Evolutionary conservation across 495 filamentous ascomycete genomes (phyloP).

Genomic region (Gamarada debralockiae): DNA sequence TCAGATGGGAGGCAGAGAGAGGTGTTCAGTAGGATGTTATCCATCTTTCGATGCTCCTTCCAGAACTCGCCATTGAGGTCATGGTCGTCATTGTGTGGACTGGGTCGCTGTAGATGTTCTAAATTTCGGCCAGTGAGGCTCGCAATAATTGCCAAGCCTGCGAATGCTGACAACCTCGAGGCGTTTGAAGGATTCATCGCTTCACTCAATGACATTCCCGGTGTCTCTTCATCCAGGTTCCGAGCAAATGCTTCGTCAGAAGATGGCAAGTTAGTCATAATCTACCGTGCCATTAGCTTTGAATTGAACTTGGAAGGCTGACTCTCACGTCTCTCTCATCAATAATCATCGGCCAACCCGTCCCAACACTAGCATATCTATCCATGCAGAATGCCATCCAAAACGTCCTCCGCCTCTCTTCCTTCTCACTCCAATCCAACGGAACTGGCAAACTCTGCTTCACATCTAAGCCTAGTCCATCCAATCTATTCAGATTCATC

Average conservation of each 20-base stretch:
- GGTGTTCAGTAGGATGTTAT: constrained; percentile 80
- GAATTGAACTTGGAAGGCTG: constrained; percentile 55
- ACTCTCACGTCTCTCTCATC: constrained; percentile 75
- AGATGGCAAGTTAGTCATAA: constrained; percentile 79
- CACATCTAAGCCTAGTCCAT: constrained; percentile 73
- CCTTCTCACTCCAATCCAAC: constrained; percentile 84
- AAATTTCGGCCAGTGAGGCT: constrained; percentile 87
- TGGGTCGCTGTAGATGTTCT: constrained; percentile 83
- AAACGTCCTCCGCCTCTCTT: constrained; percentile 86
- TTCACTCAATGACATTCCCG: constrained; percentile 61
- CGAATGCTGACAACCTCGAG: constrained; percentile 69
- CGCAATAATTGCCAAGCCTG: constrained; percentile 74
- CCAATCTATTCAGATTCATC: constrained; percentile 86
- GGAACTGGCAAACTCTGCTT: constrained; percentile 83
- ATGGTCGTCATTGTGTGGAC: constrained; percentile 70
- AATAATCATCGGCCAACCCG: constrained; percentile 91
- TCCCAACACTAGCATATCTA: constrained; percentile 90
- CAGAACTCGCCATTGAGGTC: constrained; percentile 91
- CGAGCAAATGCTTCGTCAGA: constrained; percentile 78
- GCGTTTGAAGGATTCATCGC: constrained; percentile 65
- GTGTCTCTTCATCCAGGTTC: constrained; percentile 54
- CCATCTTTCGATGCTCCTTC: constrained; percentile 85
- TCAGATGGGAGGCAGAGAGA: constrained; percentile 72
- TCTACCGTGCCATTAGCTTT: constrained; percentile 25
- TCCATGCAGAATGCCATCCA: constrained; percentile 89